Percentiles rank a stretch among this genome's conserved stretches.
These are phyloP conservation scores for Puccinia novopanici DNA, from an alignment of 1,284 basidiomycete genomes.

Conservation along the genomic window DNA sequence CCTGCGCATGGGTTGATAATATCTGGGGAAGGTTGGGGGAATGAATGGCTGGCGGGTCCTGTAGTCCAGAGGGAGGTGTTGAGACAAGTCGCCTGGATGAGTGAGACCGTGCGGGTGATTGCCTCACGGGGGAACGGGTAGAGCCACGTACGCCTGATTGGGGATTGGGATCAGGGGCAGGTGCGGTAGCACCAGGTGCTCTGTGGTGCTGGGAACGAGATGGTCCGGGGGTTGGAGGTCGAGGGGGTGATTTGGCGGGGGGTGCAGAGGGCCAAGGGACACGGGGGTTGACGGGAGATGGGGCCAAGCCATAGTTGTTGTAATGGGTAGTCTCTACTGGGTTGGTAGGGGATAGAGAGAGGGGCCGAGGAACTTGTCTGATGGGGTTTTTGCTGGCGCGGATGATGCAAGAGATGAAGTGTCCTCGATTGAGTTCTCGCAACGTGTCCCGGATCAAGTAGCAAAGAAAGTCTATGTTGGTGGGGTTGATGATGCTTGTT, in stretches of 20 bases:
- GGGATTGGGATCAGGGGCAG: background rate
- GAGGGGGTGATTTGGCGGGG: background rate
- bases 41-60: background rate
- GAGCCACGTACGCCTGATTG: background rate
- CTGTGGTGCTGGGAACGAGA: too few species aligned
- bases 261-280: background rate
- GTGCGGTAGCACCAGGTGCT: background rate
- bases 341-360: background rate
- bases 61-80: background rate
- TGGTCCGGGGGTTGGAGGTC: background rate
- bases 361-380: background rate
- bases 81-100: background rate
- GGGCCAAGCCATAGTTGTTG: background rate
- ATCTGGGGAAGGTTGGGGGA: background rate
- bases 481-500: background rate
- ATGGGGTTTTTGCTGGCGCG: background rate
- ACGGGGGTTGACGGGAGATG: background rate
- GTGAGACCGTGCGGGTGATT: background rate
- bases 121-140: background rate
- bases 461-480: slow-evolving; percentile 14
- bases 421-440: background rate
- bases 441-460: slow-evolving; percentile 16
- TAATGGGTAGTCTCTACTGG: background rate
- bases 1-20: background rate
- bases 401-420: background rate